Evolutionary conservation across 768 basidiomycete genomes (phyloP), one percentile per base, ranked within the genome.

Genomic region (Rubroboletus satanas): DNA sequence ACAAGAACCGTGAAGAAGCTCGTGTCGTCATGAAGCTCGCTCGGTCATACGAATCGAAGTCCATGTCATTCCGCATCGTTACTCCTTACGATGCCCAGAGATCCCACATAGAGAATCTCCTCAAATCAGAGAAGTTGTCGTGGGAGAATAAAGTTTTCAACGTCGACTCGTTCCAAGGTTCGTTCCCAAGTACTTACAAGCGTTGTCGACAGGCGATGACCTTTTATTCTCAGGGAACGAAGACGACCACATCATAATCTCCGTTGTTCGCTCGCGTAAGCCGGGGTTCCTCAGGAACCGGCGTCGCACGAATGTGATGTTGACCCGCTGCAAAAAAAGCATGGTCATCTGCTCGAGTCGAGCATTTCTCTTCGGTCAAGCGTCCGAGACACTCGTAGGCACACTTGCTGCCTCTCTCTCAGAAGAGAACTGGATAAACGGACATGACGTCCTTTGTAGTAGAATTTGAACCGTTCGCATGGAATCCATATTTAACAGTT

Each of bases 91-190:
- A 88, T 63, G 82, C 75, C 1, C 90, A 93, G 64, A 73, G 87
- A 15, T 76, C 64, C 50, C 54, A 61, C 14, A 79, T 93, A 63
- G 88, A 91, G 67, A 62, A 66, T 1, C 61, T 56, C 6, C 79
- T 93, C 67, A 77, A 82, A 61, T 39, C 45, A 0, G 71, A 67
- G 14, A 71, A 70, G 0, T 64, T 92, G 6, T 35, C 66, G 0
- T 87, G 83, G 84, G 69, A 77, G 37, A 80, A 90, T 64, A 90
- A 77, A 52, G 81, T 81, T 31, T 90, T 87, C 73, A 88, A 87
- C 59, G 82, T 90, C 10, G 89, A 90, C 65, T 82, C 84, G 5
- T 90, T 90, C 63, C 88, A 89, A 83, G 89, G 90, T 88, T 55
- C 21, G 68, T 58, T 33, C 14, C n/a, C 26, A 35, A 43, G 58